Percentiles rank a stretch among this genome's conserved stretches.
phyloP scores from a whole-genome alignment of 2,329 filamentous ascomycete species.

The Ustulina deusta region DNA sequence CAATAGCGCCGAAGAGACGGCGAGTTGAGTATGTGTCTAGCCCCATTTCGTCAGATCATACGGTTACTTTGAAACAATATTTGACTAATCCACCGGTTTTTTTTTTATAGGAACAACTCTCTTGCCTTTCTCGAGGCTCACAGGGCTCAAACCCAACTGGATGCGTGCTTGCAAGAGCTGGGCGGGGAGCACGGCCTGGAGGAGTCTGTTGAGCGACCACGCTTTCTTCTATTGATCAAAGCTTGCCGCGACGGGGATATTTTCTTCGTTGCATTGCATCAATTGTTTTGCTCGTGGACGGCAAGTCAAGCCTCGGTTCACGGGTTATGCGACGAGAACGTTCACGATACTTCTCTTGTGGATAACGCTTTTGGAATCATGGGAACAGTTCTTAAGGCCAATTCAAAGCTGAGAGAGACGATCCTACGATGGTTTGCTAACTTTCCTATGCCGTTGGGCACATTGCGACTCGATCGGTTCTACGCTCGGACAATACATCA shows the following conservation, averaged over 20 bases:
- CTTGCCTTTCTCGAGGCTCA: constrained; percentile 40
- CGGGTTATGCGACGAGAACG: constrained; percentile 51
- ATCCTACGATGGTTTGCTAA: constrained; percentile 52
- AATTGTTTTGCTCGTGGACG: constrained; percentile 71
- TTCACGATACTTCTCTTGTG: constrained; percentile 41
- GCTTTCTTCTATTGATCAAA: constrained; percentile 66
- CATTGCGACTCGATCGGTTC: constrained; percentile 30
- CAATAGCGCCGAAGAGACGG: constrained; percentile 46
- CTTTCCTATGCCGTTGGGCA: constrained; percentile 52
- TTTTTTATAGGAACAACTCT: constrained; percentile 36
- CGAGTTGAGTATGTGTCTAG: constrained; percentile 44
- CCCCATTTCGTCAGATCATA: not conserved
- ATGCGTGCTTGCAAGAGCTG: constrained; percentile 24
- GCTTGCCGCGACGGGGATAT: constrained; percentile 68
- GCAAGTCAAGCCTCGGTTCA: constrained; percentile 53
- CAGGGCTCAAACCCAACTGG: constrained; percentile 34
- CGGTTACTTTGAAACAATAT: constrained; percentile 2
- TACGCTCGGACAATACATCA: constrained; percentile 45
- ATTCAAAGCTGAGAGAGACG: constrained; percentile 48
- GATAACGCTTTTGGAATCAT: constrained; percentile 53
- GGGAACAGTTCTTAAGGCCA: constrained; percentile 54
- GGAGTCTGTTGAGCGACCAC: constrained; percentile 56
- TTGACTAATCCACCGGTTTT: constrained; percentile 12
- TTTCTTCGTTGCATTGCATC: constrained; percentile 75
- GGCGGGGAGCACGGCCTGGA: constrained; percentile 44